phyloP scores from a whole-genome alignment of 345 rosid species.

The Atalantia buxifolia region DNA sequence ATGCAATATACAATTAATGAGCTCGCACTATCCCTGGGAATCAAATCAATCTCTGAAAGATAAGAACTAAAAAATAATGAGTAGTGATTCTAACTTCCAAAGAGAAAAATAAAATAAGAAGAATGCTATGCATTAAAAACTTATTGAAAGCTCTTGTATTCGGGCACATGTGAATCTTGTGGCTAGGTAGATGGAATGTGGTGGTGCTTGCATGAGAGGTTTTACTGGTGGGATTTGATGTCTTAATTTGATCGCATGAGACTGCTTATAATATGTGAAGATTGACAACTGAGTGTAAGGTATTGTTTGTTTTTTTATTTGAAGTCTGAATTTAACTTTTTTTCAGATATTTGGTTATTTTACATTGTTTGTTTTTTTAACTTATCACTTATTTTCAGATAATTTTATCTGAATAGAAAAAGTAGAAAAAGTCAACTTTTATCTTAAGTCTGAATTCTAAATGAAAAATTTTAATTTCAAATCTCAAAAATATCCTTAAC shows the following conservation, averaged over 20 bases:
- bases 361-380: no score
- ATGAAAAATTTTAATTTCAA: no score
- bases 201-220: not conserved
- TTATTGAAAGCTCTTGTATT: not conserved
- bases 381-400: no score
- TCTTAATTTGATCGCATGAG: not conserved
- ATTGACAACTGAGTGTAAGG: not conserved
- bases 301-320: no score
- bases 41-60: not conserved
- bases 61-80: not conserved
- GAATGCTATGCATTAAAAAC: not conserved
- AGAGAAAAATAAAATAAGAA: not conserved
- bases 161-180: not conserved
- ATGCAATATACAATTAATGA: not conserved
- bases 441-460: no score
- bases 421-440: no score
- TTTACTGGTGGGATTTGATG: not conserved
- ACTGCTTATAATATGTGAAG: not conserved
- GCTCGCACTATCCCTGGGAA: not conserved
- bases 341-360: no score
- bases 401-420: no score
- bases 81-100: not conserved
- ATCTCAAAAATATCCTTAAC: no score
- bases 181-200: not conserved
- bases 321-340: no score